Evolutionary conservation across 2,329 filamentous ascomycete species (phyloP).

Genomic region (Fusarium staphyleae): DNA sequence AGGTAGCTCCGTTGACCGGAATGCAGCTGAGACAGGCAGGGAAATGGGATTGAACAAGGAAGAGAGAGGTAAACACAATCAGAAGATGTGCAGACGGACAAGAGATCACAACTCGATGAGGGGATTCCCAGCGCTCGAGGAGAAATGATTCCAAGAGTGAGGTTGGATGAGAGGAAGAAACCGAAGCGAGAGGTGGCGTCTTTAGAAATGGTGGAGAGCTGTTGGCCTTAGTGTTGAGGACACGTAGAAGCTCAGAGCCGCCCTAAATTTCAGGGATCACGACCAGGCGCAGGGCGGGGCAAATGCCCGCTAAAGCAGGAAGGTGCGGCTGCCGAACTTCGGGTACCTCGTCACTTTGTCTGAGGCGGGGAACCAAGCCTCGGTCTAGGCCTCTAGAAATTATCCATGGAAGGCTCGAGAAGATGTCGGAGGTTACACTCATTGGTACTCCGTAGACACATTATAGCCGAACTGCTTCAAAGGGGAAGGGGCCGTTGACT

Average conservation of each 20-base stretch:
- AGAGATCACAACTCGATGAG: conserved; percentile 9
- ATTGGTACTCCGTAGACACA: neutral
- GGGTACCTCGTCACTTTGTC: conserved; percentile 23
- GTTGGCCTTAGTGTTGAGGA: conserved; percentile 42
- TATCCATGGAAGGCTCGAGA: conserved; percentile 38
- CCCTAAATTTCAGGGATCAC: conserved; percentile 41
- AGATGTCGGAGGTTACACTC: neutral
- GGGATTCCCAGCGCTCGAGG: conserved; percentile 42
- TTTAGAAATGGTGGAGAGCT: conserved; percentile 42
- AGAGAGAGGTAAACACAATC: conserved; percentile 4
- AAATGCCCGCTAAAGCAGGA: conserved; percentile 31
- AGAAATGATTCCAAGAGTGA: conserved; percentile 41
- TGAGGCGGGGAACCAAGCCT: conserved; percentile 22
- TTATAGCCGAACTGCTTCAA: too few relatives aligned
- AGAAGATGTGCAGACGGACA: conserved; percentile 7
- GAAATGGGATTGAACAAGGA: conserved; percentile 2
- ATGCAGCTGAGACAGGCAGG: conserved; percentile 26
- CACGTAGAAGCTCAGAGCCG: conserved; percentile 45
- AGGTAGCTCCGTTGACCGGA: conserved; percentile 22
- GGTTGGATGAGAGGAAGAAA: conserved; percentile 34
- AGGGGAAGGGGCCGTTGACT: too few relatives aligned
- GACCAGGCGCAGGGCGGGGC: conserved; percentile 31
- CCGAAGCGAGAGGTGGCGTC: conserved; percentile 36
- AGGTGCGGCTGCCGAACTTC: conserved; percentile 31
- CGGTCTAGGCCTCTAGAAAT: conserved; percentile 12